phyloP scores from a whole-genome alignment of 2,329 filamentous ascomycete species.

The Aspergillus chevalieri region DNA sequence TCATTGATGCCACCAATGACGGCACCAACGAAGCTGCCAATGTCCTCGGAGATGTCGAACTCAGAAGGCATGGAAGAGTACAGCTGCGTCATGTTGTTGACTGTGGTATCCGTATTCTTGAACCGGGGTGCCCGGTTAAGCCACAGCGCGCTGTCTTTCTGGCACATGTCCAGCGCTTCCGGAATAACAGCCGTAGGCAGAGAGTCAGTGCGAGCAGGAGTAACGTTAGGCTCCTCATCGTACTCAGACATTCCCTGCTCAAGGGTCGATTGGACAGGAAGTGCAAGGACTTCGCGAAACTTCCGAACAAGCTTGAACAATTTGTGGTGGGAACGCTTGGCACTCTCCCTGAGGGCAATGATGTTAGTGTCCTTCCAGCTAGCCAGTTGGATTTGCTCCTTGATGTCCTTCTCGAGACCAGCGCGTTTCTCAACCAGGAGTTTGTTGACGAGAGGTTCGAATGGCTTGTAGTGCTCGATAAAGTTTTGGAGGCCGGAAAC shows the following conservation, averaged over 20 bases:
- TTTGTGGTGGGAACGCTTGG: constrained; percentile 82
- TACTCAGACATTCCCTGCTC: constrained; percentile 27
- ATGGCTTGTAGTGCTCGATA: constrained; percentile 66
- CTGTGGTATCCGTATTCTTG: constrained; percentile 62
- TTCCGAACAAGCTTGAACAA: constrained; percentile 87
- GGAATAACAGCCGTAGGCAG: constrained; percentile 19
- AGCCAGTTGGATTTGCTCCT: constrained; percentile 82
- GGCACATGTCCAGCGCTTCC: constrained; percentile 28
- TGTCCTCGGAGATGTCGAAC: constrained; percentile 52
- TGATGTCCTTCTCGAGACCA: constrained; percentile 83
- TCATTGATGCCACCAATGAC: constrained; percentile 63
- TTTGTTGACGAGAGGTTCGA: constrained; percentile 60
- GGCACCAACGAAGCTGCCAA: constrained; percentile 64
- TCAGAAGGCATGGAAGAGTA: constrained; percentile 48
- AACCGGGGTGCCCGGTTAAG: constrained; percentile 56
- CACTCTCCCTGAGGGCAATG: constrained; percentile 78
- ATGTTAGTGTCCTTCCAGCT: constrained; percentile 99
- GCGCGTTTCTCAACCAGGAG: constrained; percentile 61
- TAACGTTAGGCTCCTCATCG: constrained; percentile 23
- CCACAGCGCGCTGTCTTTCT: constrained; percentile 27
- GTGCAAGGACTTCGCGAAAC: constrained; percentile 71
- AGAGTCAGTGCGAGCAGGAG: constrained; percentile 6
- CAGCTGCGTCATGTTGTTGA: constrained; percentile 66
- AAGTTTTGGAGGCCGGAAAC: constrained; percentile 67
- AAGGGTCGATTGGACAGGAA: constrained; percentile 62